Conservation (phyloP, 768 basidiomycete genomes). For the Plicaturopsis crispa region DNA sequence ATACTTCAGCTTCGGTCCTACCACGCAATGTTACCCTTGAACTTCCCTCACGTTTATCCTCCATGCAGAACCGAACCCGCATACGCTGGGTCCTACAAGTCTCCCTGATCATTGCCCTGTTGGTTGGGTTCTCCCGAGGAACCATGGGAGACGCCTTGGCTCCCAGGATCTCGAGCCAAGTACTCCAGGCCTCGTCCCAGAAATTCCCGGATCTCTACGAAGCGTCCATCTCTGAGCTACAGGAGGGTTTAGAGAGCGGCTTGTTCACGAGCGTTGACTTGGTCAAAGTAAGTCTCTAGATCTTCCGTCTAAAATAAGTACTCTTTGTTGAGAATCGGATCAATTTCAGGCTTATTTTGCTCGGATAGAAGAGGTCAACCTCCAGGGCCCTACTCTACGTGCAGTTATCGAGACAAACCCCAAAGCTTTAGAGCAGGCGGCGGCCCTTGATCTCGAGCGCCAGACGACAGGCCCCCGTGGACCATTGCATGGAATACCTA, state of each 20-base stretch:
- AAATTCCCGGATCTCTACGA: slow-evolving; percentile 54
- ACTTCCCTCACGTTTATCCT: too few species aligned
- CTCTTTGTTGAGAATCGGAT: not conserved
- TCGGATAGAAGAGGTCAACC: slow-evolving; percentile 64
- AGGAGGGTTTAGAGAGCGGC: slow-evolving; percentile 40
- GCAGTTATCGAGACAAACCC: slow-evolving; percentile 55
- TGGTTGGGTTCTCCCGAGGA: too few species aligned
- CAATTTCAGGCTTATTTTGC: slow-evolving; percentile 56
- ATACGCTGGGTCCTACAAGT: too few species aligned
- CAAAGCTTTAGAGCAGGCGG: slow-evolving; percentile 44
- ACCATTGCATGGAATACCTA: slow-evolving; percentile 45
- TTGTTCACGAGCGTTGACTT: slow-evolving; percentile 54
- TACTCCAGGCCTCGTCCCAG: too few species aligned
- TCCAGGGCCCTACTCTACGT: slow-evolving; percentile 45
- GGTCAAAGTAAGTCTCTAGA: slow-evolving; percentile 37
- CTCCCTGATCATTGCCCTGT: too few species aligned
- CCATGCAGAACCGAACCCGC: too few species aligned
- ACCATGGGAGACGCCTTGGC: too few species aligned
- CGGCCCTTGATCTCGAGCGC: slow-evolving; percentile 38
- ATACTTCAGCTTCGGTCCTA: too few species aligned
- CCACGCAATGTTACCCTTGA: too few species aligned
- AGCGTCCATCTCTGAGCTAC: slow-evolving; percentile 47
- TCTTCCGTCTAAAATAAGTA: not conserved
- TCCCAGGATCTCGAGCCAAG: too few species aligned
- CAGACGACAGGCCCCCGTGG: slow-evolving; percentile 34